These are phyloP conservation scores for bread wheat (Triticum aestivum) DNA, from an alignment of 176 grass and related monocot species.

Conservation along the genomic window IWGSC_CS_RefSeq_v2.1 NC_057804.1:273308063-273308562, in stretches of 20 bases:
- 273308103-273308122: background rate
- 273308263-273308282: slow-evolving; percentile 27
- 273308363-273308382: slow-evolving; percentile 30
- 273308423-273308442: background rate
- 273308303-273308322: background rate
- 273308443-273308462: background rate
- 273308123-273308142: background rate
- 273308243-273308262: slow-evolving; percentile 10
- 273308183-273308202: slow-evolving; percentile 14
- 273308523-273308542: background rate
- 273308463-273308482: slow-evolving; percentile 12
- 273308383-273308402: background rate
- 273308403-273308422: slow-evolving; percentile 23
- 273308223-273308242: background rate
- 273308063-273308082: background rate
- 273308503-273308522: background rate
- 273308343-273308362: background rate
- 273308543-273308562: background rate
- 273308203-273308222: background rate
- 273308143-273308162: background rate
- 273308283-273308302: background rate
- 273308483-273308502: background rate
- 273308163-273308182: background rate
- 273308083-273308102: slow-evolving; percentile 16
- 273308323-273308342: slow-evolving; percentile 6